Conservation (phyloP, 345 rosid species). For the Populus nigra region DNA sequence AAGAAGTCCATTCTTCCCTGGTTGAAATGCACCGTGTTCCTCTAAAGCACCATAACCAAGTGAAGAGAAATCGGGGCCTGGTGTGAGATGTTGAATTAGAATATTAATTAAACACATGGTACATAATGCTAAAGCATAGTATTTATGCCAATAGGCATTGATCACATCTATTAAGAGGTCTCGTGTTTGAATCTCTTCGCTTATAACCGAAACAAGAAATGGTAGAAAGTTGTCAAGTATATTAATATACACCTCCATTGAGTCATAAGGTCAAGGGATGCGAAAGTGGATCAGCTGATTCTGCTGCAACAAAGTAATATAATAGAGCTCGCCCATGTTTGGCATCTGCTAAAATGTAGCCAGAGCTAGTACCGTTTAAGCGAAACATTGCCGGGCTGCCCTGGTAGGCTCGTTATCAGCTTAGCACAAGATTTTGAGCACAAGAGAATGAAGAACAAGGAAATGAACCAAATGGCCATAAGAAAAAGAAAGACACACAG, state of each 20-base stretch:
- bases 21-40: conserved; percentile 41
- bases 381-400: conserved; percentile 33
- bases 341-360: conserved; percentile 8
- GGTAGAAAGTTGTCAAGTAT: background rate
- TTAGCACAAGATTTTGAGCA: conserved; percentile 8
- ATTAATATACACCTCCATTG: conserved; percentile 30
- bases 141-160: background rate
- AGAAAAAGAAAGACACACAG: no score
- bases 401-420: conserved; percentile 32
- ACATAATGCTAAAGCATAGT: background rate
- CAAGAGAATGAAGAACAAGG: conserved; percentile 19
- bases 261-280: conserved; percentile 33
- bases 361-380: conserved; percentile 34
- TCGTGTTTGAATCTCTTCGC: background rate
- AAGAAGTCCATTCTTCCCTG: conserved; percentile 28
- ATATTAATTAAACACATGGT: background rate
- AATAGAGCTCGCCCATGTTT: conserved; percentile 20
- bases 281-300: conserved; percentile 14
- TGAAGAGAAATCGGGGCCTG: conserved; percentile 44
- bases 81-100: background rate
- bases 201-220: background rate
- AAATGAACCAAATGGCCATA: conserved; percentile 13
- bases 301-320: conserved; percentile 36
- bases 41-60: conserved; percentile 38
- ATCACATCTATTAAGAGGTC: background rate